phyloP scores from a whole-genome alignment of 495 filamentous ascomycete species.

The Amphirosellinia nigrospora region DNA sequence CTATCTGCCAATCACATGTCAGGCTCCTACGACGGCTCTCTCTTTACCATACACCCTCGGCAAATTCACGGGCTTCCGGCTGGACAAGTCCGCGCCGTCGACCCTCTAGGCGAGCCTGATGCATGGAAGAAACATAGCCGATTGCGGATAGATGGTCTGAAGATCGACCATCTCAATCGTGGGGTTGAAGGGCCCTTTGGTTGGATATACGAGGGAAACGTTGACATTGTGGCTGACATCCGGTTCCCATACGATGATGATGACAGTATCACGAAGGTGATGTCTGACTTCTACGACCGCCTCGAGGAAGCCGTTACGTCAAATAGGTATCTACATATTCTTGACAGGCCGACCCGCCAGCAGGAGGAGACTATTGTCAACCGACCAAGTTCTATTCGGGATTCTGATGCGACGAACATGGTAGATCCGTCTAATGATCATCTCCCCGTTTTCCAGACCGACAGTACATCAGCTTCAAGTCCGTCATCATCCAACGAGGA shows the following conservation, averaged over 20 bases:
- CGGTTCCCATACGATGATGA: constrained; percentile 88
- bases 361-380: constrained; percentile 39
- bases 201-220: constrained; percentile 95
- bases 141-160: constrained; percentile 88
- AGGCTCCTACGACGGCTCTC: constrained; percentile 90
- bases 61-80: constrained; percentile 75
- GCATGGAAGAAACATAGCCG: constrained; percentile 93
- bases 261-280: constrained; percentile 86
- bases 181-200: constrained; percentile 94
- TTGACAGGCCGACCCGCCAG: constrained; percentile 44
- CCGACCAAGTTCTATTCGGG: constrained; percentile 27
- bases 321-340: constrained; percentile 61
- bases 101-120: constrained; percentile 56
- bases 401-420: constrained; percentile 20
- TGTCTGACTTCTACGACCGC: constrained; percentile 92
- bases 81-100: constrained; percentile 50
- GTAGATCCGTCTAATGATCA: constrained; percentile 18
- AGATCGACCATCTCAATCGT: constrained; percentile 94
- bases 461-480: background rate
- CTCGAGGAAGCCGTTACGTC: constrained; percentile 89
- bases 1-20: constrained; percentile 94
- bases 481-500: constrained; percentile 36
- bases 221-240: constrained; percentile 95
- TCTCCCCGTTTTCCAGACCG: constrained; percentile 12
- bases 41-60: constrained; percentile 95